These are phyloP conservation scores for Astrothelium macrocarpum DNA, from an alignment of 495 filamentous ascomycete genomes.

Conservation along the genomic window DNA sequence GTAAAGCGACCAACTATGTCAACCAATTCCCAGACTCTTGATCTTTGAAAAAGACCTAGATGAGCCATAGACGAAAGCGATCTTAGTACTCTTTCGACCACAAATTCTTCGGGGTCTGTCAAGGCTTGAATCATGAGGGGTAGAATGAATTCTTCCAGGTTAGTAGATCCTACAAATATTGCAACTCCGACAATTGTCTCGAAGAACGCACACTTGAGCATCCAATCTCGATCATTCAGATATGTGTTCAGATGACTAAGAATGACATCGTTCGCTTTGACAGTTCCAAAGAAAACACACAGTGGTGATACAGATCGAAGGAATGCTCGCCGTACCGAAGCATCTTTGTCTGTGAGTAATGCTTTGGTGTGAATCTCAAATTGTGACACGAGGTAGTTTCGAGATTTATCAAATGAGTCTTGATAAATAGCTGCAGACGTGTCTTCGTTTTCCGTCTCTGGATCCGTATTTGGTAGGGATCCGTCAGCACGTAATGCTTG, in stretches of 20 bases:
- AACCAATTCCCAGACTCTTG: constrained; percentile 77
- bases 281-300: constrained; percentile 88
- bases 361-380: constrained; percentile 85
- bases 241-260: constrained; percentile 96
- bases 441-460: constrained; percentile 65
- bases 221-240: constrained; percentile 93
- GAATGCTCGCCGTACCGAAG: constrained; percentile 85
- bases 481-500: constrained; percentile 79
- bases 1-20: constrained; percentile 72
- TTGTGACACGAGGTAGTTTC: constrained; percentile 61
- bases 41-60: constrained; percentile 75
- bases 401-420: constrained; percentile 72
- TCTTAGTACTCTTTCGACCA: constrained; percentile 81
- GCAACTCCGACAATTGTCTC: constrained; percentile 91
- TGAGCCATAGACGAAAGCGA: constrained; percentile 85
- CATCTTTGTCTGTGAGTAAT: constrained; percentile 75
- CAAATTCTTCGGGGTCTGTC: constrained; percentile 89
- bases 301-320: constrained; percentile 86
- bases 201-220: constrained; percentile 92
- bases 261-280: constrained; percentile 85
- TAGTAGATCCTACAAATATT: constrained; percentile 75
- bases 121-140: constrained; percentile 96
- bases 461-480: constrained; percentile 65
- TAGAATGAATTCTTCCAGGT: constrained; percentile 89
- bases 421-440: constrained; percentile 54